These are phyloP conservation scores for Spergularia bocconei DNA, from an alignment of 148 eudicot genomes.

Conservation along the genomic window DNA sequence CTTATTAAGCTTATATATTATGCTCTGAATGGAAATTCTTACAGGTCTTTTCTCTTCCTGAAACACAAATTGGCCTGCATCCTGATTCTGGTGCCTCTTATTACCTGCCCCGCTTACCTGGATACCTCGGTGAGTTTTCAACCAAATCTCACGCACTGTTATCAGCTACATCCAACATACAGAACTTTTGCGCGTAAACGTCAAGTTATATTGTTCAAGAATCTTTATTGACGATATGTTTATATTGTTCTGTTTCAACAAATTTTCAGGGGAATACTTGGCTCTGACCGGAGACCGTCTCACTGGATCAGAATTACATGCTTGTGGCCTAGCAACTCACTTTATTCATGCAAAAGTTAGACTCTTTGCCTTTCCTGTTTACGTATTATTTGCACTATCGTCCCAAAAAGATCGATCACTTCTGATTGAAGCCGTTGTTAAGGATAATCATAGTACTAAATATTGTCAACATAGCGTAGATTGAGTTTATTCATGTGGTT, in stretches of 20 bases:
- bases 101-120: conserved; percentile 15
- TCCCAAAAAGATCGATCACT: too few species aligned
- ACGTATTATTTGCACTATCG: background rate
- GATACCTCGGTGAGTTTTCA: conserved; percentile 5
- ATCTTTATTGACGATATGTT: too few species aligned
- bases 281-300: conserved; percentile 17
- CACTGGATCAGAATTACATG: conserved; percentile 7
- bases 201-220: background rate
- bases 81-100: conserved; percentile 15
- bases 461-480: background rate
- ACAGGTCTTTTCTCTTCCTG: conserved; percentile 14
- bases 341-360: conserved; percentile 10
- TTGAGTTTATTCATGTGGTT: background rate
- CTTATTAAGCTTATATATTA: background rate
- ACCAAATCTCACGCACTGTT: background rate
- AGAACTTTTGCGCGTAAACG: background rate
- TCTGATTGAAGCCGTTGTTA: too few species aligned
- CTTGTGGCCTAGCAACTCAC: conserved; percentile 18
- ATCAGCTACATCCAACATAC: background rate
- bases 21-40: background rate
- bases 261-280: conserved; percentile 8
- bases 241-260: too few species aligned
- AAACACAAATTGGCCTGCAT: conserved; percentile 18
- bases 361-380: background rate
- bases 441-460: too few species aligned